phyloP scores from a whole-genome alignment of 2,329 filamentous ascomycete genomes.

The Ascomycota sp. region DNA sequence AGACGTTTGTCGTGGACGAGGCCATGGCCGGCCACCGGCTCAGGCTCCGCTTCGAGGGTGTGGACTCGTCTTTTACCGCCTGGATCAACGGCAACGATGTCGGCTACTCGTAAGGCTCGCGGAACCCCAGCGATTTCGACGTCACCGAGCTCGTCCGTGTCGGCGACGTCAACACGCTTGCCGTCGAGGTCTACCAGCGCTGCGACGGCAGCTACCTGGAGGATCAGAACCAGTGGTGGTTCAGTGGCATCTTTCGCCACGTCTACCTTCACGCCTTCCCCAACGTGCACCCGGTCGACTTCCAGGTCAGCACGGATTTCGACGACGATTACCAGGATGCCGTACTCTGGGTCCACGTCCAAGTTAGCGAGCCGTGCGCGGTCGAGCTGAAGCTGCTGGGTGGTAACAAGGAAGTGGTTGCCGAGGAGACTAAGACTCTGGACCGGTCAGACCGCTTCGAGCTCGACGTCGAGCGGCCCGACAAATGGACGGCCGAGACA shows the following conservation, averaged over 20 bases:
- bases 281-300: conserved; percentile 29
- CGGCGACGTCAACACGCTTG: conserved; percentile 30
- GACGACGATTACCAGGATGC: conserved; percentile 33
- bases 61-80: conserved; percentile 51
- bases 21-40: conserved; percentile 31
- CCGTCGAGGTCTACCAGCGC: conserved; percentile 51
- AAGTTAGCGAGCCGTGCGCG: conserved; percentile 15
- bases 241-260: conserved; percentile 48
- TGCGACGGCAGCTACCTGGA: conserved; percentile 56
- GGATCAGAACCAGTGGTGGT: conserved; percentile 52
- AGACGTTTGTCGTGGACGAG: conserved; percentile 29
- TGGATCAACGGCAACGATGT: conserved; percentile 48
- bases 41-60: conserved; percentile 53
- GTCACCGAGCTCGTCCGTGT: conserved; percentile 30
- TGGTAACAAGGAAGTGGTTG: conserved; percentile 7
- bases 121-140: conserved; percentile 57
- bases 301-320: conserved; percentile 33
- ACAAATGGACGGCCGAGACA: conserved; percentile 50
- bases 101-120: conserved; percentile 52
- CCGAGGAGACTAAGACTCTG: conserved; percentile 6
- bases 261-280: conserved; percentile 45
- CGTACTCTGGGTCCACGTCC: conserved; percentile 23
- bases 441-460: conserved; percentile 16
- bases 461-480: conserved; percentile 25
- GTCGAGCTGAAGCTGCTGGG: conserved; percentile 17